Base-by-base conservation (phyloP, 441 rosid species). In the Geranium incanum region DNA sequence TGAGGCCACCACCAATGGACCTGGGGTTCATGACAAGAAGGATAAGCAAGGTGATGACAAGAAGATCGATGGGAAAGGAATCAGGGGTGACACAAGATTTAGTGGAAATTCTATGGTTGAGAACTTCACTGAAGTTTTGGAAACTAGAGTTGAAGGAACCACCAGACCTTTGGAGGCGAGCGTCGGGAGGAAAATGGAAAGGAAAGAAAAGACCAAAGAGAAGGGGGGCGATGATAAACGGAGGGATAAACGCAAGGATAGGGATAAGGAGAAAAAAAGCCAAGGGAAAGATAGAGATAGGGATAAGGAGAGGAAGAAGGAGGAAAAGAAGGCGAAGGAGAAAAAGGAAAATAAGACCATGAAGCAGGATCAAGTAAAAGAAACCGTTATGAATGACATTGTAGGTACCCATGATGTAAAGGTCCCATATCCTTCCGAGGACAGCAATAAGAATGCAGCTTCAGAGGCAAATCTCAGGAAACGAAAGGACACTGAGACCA, bases 401-500 rank as follows among this genome's bases (percentile, higher is more conserved):
- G 15, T 73, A 0, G 78, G 57, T 70, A 70, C 41, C 50, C 65
- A 72, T 70, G 66, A 73, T 67, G 68, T 60, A 41, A 81, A 76
- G 69, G 63, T 70, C 57, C 69, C 76, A 15, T 77, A 71, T 66
- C 73, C 68, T 66, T 66, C 63, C 19, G 72, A 72, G 75, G 85
- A 75, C 57, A 60, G 70, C 57, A 70, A 72, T 65, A 77, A 78
- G 52, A 74, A 18, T 60, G 71, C 69, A 73, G 67, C 69, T 43
- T 50, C 66, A 0, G 82, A 72, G 72, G 79, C 50, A 66, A 79
- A 75, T 77, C 67, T 28, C 60, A 74, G 74, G 77, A 84, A 84
- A 67, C 75, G 87, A 45, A 84, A 82, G 81, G 84, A 74, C 36
- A 39, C 67, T 0, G 83, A 77, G 43, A 77, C 78, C 66, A 84